Conservation (phyloP, 179 eudicot species). For the Carnegiea gigantea region DNA sequence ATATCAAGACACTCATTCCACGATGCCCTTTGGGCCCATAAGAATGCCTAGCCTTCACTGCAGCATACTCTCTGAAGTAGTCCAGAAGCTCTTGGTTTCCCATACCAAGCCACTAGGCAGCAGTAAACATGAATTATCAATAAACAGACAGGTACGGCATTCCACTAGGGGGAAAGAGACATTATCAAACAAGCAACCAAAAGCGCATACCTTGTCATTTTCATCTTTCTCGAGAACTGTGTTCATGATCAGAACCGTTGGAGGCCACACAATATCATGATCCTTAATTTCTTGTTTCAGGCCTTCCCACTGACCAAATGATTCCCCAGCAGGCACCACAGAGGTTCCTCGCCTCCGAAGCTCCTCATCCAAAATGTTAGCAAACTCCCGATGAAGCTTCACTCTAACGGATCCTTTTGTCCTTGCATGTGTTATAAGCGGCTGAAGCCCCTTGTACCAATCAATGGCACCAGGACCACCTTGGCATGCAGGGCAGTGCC, state of each 20-base stretch:
- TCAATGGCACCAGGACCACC: conserved; percentile 86
- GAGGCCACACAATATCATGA: conserved; percentile 75
- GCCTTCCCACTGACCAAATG: conserved; percentile 61
- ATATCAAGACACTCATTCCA: conserved; percentile 69
- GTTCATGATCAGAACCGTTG: conserved; percentile 82
- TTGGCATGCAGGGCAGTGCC: conserved; percentile 97
- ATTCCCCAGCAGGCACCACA: conserved; percentile 59
- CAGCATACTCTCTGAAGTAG: conserved; percentile 52
- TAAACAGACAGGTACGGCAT: not conserved
- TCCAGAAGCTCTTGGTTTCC: conserved; percentile 84
- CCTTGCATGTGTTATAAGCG: conserved; percentile 65
- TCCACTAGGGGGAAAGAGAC: not conserved
- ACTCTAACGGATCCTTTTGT: conserved; percentile 64
- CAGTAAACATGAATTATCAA: not conserved
- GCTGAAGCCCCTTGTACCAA: conserved; percentile 72
- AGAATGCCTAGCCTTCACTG: conserved; percentile 63
- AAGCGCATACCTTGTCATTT: conserved; percentile 52
- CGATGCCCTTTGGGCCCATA: conserved; percentile 93
- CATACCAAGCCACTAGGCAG: conserved; percentile 78
- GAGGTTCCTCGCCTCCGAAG: conserved; percentile 62
- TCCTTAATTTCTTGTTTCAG: conserved; percentile 35
- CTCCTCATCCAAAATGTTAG: conserved; percentile 72
- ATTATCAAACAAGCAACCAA: not conserved
- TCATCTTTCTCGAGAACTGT: conserved; percentile 65
- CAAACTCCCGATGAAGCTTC: conserved; percentile 67